These are phyloP conservation scores for Perilla frutescens DNA, from an alignment of 257 asterid species.

Conservation along the genomic window DNA sequence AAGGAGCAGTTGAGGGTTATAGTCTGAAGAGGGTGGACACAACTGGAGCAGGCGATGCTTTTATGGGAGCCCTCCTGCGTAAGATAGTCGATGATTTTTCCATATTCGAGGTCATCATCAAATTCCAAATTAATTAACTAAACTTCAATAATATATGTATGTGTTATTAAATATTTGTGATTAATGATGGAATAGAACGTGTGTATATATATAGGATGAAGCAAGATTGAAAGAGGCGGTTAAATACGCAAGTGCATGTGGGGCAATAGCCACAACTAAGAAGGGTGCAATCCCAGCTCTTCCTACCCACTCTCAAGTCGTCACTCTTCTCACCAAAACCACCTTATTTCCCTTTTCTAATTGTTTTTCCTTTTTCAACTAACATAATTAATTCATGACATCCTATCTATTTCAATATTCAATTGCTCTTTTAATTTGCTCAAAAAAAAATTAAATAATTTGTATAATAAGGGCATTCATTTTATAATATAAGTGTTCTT, in stretches of 20 bases:
- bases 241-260: constrained; percentile 84
- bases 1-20: constrained; percentile 45
- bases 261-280: constrained; percentile 89
- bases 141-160: too few relatives aligned
- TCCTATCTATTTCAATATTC: too few relatives aligned
- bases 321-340: constrained; percentile 34
- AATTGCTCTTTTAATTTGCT: too few relatives aligned
- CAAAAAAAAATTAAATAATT: too few relatives aligned
- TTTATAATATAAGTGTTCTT: too few relatives aligned
- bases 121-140: too few relatives aligned
- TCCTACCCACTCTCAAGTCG: constrained; percentile 58
- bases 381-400: too few relatives aligned
- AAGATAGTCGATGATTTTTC: constrained; percentile 52
- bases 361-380: constrained; percentile 19
- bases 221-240: constrained; percentile 65
- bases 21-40: constrained; percentile 53
- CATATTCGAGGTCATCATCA: constrained; percentile 38
- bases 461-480: too few relatives aligned
- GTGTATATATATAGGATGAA: too few relatives aligned
- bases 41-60: constrained; percentile 62
- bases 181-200: not conserved
- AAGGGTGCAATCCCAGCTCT: constrained; percentile 95
- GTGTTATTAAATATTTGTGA: too few relatives aligned
- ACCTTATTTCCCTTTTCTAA: not conserved
- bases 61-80: constrained; percentile 52